Percentiles rank a stretch among this genome's conserved stretches.
Conservation (phyloP, 1,284 basidiomycete genomes). For the Puccinia hordei region DNA sequence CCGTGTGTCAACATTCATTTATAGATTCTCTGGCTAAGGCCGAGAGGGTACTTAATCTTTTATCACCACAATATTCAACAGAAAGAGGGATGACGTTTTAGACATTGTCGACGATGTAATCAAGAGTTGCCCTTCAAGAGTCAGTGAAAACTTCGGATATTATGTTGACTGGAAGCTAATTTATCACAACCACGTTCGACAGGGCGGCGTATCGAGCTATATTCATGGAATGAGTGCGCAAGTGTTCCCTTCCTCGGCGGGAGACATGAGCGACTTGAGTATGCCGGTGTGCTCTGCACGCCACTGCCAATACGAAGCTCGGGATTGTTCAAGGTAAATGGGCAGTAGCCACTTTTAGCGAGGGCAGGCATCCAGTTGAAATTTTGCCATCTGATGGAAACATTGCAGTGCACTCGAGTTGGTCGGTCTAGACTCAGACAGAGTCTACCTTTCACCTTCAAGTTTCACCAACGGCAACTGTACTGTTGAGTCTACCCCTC, state of each 20-base stretch:
- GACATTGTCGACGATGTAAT: not conserved
- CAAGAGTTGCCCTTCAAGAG: conserved; percentile 11
- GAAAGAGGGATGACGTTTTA: not conserved
- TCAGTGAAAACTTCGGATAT: not conserved
- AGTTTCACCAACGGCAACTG: conserved; percentile 14
- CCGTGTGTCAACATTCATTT: not conserved
- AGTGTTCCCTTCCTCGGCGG: conserved; percentile 5
- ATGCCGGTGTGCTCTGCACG: not conserved
- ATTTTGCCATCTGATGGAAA: not conserved
- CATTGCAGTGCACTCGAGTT: not conserved
- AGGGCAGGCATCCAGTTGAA: not conserved
- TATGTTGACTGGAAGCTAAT: not conserved
- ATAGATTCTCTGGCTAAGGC: not conserved
- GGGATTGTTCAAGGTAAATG: not conserved
- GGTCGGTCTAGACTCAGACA: not conserved
- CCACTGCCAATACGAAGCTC: not conserved
- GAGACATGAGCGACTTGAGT: not conserved
- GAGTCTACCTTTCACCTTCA: conserved; percentile 4
- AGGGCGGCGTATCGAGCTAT: conserved; percentile 12
- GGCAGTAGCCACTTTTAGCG: not conserved
- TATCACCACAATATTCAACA: not conserved
- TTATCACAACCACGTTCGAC: not conserved
- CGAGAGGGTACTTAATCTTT: too few relatives aligned
- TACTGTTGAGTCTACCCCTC: conserved; percentile 2
- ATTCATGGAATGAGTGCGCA: conserved; percentile 12